phyloP scores from a whole-genome alignment of 257 asterid species.

The Jacaranda mimosifolia region DNA sequence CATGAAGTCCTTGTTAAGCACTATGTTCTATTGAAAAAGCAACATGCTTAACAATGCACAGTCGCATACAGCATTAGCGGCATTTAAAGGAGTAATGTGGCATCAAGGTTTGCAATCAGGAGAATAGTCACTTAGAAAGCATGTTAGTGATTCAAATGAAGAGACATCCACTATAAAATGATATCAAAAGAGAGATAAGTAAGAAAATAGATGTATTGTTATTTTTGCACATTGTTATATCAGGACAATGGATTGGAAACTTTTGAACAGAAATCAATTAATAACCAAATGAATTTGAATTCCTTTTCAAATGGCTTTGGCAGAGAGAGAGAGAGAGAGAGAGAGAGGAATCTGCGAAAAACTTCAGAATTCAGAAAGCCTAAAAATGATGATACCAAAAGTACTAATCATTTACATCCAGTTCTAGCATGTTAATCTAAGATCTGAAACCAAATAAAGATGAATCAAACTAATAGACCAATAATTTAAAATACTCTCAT shows the following conservation, averaged over 20 bases:
- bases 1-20: constrained; percentile 35
- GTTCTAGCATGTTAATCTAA: constrained; percentile 1
- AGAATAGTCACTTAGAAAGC: constrained; percentile 21
- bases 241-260: too few species aligned
- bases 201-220: too few species aligned
- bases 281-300: too few species aligned
- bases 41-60: constrained; percentile 16
- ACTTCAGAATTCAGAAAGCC: background rate
- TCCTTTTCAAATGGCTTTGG: too few species aligned
- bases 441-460: constrained; percentile 11
- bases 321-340: too few species aligned
- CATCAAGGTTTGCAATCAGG: constrained; percentile 13
- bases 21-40: constrained; percentile 17
- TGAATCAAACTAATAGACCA: constrained; percentile 10
- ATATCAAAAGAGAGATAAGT: too few species aligned
- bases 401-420: background rate
- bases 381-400: background rate
- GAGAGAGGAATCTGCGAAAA: too few species aligned
- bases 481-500: constrained; percentile 11
- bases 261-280: too few species aligned
- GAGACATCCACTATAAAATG: background rate
- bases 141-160: constrained; percentile 31
- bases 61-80: constrained; percentile 17
- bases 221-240: too few species aligned
- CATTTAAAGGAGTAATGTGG: constrained; percentile 4